A percentile compares a stretch with the other conserved stretches of the same genome.
These are phyloP conservation scores for Quercus ilex DNA, from an alignment of 306 rosid species.

Conservation along the genomic window DNA sequence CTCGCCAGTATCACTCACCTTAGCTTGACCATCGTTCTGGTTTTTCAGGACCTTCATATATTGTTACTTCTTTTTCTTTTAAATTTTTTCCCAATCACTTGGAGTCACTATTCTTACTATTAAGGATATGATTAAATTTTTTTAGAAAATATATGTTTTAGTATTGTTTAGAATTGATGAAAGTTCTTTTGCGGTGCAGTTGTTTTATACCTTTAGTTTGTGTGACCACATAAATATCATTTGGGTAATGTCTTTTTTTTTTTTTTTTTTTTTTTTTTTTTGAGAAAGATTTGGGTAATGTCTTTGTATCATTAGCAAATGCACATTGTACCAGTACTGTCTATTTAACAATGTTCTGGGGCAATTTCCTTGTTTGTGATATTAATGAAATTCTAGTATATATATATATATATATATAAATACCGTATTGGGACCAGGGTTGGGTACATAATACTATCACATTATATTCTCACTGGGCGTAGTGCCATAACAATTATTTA, in stretches of 20 bases:
- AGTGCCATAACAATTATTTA: too few relatives aligned
- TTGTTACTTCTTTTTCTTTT: slow-evolving; percentile 31
- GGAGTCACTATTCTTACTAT: too few relatives aligned
- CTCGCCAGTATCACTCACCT: slow-evolving; percentile 64
- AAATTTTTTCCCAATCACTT: neutral
- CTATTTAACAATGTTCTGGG: slow-evolving; percentile 45
- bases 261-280: too few relatives aligned
- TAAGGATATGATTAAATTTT: neutral
- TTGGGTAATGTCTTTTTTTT: too few relatives aligned
- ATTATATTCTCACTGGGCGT: rapidly evolving
- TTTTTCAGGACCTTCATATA: slow-evolving; percentile 51
- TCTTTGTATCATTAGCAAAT: too few relatives aligned
- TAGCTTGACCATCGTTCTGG: slow-evolving; percentile 39
- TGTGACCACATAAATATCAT: too few relatives aligned
- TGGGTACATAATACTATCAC: slow-evolving; percentile 22
- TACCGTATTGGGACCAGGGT: slow-evolving; percentile 38
- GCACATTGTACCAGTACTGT: slow-evolving; percentile 59
- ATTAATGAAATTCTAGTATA: neutral
- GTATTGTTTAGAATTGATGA: too few relatives aligned
- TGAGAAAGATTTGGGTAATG: too few relatives aligned
- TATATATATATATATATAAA: too few relatives aligned
- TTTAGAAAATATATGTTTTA: neutral
- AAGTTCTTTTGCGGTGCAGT: too few relatives aligned
- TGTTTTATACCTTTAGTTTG: too few relatives aligned
- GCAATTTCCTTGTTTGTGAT: slow-evolving; percentile 87